Evolutionary conservation across 2,329 filamentous ascomycete genomes (phyloP), one percentile per base, ranked within the genome.

Genomic region (Diaporthe vaccinii): DNA sequence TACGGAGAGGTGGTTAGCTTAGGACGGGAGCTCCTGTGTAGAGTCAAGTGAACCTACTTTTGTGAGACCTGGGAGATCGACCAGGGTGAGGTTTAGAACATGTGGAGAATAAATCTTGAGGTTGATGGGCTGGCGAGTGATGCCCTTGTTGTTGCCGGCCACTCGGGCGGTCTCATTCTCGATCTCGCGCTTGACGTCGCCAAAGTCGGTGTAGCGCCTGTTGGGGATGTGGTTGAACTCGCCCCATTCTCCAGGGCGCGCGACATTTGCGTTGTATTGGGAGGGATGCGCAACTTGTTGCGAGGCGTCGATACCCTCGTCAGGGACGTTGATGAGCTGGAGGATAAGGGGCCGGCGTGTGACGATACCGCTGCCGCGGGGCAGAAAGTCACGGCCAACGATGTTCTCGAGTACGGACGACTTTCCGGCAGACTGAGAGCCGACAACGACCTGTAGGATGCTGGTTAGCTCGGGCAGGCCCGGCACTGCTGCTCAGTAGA

Each of bases 331-430:
- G 91, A 99, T 98, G 82, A 99, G 93, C 85, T 99, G 97, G 76
- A 99, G 91, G 81, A 99, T 98, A 80, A 99, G 90, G 74, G 97
- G 97, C 81, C 97, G 91, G 77, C 97, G 91, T 74, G 97, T 99
- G 78, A 98, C 96, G 84, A 99, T 98, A 84, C 97, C 97, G 83
- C 95, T 98, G 81, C 97, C 97, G 84, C 97, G 94, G 75, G 97
- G 97, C 72, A 99, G 89, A 85, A 99, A 99, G 86, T 99, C 97
- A 85, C 96, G 92, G 81, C 97, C 97, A 81, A 99, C 97, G 80
- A 99, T 98, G 85, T 99, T 99, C 87, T 99, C 97, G 78, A 99
- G 93, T 36, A 99, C 97, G 10, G 97, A 98, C 22, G 96, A 98
- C 88, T 99, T 99, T 82, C 97, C 97, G 74, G 97, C 97, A 15